phyloP scores from a whole-genome alignment of 2,329 filamentous ascomycete genomes.

The Nemania serpens region DNA sequence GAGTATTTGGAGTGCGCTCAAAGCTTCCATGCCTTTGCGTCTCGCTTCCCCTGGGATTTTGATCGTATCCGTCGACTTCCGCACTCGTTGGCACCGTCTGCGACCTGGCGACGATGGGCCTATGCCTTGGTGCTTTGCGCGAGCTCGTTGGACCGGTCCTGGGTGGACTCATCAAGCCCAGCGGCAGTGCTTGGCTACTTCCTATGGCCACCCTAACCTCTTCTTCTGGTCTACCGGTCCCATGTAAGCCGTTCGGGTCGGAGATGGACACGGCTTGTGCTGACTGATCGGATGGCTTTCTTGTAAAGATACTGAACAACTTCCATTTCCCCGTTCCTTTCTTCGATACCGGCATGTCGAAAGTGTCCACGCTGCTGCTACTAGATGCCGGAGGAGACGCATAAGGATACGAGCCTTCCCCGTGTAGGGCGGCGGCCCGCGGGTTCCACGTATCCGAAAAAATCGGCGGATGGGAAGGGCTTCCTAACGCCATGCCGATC shows the following conservation, averaged over 20 bases:
- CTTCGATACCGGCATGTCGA: constrained; percentile 42
- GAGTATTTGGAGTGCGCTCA: constrained; percentile 35
- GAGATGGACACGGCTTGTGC: constrained; percentile 22
- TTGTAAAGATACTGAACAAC: constrained; percentile 61
- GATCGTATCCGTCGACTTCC: constrained; percentile 19
- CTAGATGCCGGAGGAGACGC: constrained; percentile 32
- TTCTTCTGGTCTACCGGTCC: constrained; percentile 25
- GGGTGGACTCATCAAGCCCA: constrained; percentile 31
- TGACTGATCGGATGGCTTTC: constrained; percentile 44
- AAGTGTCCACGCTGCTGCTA: constrained; percentile 29
- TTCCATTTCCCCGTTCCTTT: constrained; percentile 63
- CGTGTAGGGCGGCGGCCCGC: constrained; percentile 23
- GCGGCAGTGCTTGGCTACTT: constrained; percentile 23
- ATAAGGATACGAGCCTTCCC: constrained; percentile 23
- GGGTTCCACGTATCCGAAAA: constrained; percentile 32
- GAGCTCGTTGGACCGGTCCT: constrained; percentile 46
- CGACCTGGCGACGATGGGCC: constrained; percentile 50
- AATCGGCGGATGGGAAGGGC: constrained; percentile 57
- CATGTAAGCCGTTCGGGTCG: constrained; percentile 31
- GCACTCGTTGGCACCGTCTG: constrained; percentile 46
- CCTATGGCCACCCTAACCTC: background rate
- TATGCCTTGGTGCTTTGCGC: constrained; percentile 46
- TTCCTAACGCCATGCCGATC: constrained; percentile 78
- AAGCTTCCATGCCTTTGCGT: constrained; percentile 34
- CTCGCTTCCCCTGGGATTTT: constrained; percentile 16